Evolutionary conservation across 2,329 filamentous ascomycete species (phyloP), one percentile per base, ranked within the genome.

Genomic region (Pezicula neosporulosa): DNA sequence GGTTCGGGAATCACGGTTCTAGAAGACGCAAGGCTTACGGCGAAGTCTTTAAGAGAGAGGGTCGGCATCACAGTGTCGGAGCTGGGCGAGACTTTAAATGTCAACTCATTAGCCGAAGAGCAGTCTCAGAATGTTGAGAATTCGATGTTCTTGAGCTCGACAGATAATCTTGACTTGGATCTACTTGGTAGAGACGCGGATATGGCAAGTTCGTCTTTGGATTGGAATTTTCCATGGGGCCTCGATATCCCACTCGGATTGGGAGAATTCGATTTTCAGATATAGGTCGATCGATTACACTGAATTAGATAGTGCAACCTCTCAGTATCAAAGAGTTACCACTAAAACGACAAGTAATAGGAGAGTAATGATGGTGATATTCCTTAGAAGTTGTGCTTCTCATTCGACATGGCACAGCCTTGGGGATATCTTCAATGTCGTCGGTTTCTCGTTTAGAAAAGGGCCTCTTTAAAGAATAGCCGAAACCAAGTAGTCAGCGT

Each of bases 151-250:
- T 16, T 38, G 36, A 38, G 36, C 38, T 49, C 37, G 35, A 35
- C 18, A 35, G n/a, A n/a, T n/a, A n/a, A n/a, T n/a, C n/a, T n/a
- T n/a, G n/a, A n/a, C n/a, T n/a, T n/a, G n/a, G n/a, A 27, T n/a
- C 19, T 2, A 43, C 39, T 33, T 15, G 47, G n/a, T 37, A 43
- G 24, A 41, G 36, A 27, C 18, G 15, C 33, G 16, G n/a, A 36
- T 19, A 38, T 47, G 47, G 42, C 50, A 7, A 47, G 50, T 47
- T 41, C 51, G 21, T 50, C 44, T 16, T 28, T 46, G 44, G 51
- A 53, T 13, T 50, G 51, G 51, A 53, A 44, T 30, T 45, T 53
- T 44, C 51, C 51, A 16, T 53, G 51, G 51, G 48, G 44, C 7
- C 41, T 49, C 28, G 51, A 53, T 33, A 42, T 47, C 41, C 33